phyloP scores from a whole-genome alignment of 371 early-diverging fungal species.

The Mortierella sp. region DNA sequence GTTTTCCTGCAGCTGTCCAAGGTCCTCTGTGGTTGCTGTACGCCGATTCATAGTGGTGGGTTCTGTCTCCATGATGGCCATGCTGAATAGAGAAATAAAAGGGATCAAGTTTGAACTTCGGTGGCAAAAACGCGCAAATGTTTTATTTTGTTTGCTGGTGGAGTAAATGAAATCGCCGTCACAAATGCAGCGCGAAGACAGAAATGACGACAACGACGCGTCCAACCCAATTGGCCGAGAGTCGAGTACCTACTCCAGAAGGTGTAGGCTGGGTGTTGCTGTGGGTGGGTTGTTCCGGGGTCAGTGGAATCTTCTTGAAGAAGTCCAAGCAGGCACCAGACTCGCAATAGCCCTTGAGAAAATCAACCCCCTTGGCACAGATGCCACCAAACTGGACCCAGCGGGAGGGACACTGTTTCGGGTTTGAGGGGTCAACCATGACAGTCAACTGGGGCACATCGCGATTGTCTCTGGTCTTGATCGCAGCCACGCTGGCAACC shows the following conservation, averaged over 20 bases:
- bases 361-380: neutral
- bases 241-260: neutral
- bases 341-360: neutral
- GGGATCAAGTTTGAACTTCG: neutral
- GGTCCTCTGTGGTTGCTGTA: slow-evolving; percentile 56
- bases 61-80: slow-evolving; percentile 31
- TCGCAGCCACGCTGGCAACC: neutral
- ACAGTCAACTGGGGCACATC: neutral
- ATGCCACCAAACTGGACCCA: neutral
- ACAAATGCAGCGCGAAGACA: neutral
- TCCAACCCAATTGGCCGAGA: neutral
- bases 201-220: neutral
- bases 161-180: neutral
- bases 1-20: slow-evolving; percentile 56
- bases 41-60: slow-evolving; percentile 26
- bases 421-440: neutral
- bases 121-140: neutral
- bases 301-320: neutral
- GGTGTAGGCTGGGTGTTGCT: neutral
- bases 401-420: neutral
- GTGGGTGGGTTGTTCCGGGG: neutral
- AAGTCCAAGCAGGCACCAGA: neutral
- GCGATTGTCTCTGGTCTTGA: neutral
- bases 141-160: slow-evolving; percentile 12
- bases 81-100: neutral